These are phyloP conservation scores for Macadamia integrifolia DNA, from an alignment of 164 flowering plant genomes.

Conservation along the genomic window DNA sequence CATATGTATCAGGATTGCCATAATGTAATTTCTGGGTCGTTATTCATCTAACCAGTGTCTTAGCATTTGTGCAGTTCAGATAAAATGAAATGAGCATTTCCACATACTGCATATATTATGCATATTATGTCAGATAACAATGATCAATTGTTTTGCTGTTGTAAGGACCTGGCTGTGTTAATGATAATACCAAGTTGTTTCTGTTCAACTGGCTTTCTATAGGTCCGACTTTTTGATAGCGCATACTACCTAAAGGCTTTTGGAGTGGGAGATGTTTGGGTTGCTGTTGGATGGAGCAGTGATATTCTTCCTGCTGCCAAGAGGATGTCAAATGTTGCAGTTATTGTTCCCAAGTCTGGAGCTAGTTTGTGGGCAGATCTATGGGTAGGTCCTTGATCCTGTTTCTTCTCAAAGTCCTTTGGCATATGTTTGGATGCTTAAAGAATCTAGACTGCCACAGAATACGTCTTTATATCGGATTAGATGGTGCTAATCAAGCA, in stretches of 20 bases:
- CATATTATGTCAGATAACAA: neutral
- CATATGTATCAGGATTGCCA: neutral
- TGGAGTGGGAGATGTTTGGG: slow-evolving; percentile 90
- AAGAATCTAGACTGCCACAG: too few relatives aligned
- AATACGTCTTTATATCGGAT: too few relatives aligned
- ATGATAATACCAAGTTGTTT: neutral
- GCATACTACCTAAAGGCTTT: slow-evolving; percentile 77
- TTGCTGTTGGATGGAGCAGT: slow-evolving; percentile 97
- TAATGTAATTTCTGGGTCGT: neutral
- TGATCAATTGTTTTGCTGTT: neutral
- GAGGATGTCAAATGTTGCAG: slow-evolving; percentile 74
- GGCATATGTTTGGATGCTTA: too few relatives aligned
- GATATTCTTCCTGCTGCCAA: slow-evolving; percentile 85
- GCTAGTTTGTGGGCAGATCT: slow-evolving; percentile 95
- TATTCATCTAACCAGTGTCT: neutral
- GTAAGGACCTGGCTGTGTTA: neutral
- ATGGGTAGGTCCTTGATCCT: slow-evolving; percentile 50
- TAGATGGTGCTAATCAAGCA: too few relatives aligned
- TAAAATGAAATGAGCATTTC: neutral
- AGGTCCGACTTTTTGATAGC: slow-evolving; percentile 88
- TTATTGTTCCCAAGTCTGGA: slow-evolving; percentile 90
- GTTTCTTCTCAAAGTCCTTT: neutral
- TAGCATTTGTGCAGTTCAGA: neutral
- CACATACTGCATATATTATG: neutral
- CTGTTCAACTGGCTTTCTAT: slow-evolving; percentile 13